Evolutionary conservation across 2,329 filamentous ascomycete genomes (phyloP).

Genomic region (Cordyceps tenuipes): DNA sequence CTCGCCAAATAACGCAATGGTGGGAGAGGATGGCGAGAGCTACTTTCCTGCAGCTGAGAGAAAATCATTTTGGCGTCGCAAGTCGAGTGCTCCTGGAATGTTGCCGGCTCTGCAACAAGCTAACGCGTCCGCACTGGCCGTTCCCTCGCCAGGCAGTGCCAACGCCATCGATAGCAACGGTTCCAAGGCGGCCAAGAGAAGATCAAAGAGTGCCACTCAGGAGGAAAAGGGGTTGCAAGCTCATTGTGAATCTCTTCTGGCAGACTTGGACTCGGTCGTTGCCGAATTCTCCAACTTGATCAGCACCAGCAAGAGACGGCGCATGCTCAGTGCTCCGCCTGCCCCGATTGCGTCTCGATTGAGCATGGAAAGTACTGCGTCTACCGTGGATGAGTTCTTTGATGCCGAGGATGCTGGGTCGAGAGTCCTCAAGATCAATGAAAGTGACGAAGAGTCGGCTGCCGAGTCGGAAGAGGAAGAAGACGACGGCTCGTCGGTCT

Average conservation of each 20-base stretch:
- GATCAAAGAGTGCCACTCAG: constrained; percentile 31
- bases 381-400: constrained; percentile 83
- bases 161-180: constrained; percentile 25
- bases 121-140: constrained; percentile 31
- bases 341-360: constrained; percentile 37
- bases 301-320: constrained; percentile 68
- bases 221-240: constrained; percentile 66
- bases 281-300: constrained; percentile 73
- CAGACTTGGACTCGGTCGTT: constrained; percentile 77
- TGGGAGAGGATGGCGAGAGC: constrained; percentile 46
- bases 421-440: constrained; percentile 65
- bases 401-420: constrained; percentile 65
- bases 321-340: constrained; percentile 47
- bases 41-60: constrained; percentile 52
- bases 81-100: constrained; percentile 51
- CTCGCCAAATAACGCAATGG: constrained; percentile 32
- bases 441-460: constrained; percentile 57
- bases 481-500: constrained; percentile 49
- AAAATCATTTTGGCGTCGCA: constrained; percentile 86
- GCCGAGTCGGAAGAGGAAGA: constrained; percentile 48
- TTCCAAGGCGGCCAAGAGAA: constrained; percentile 25
- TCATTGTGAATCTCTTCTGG: constrained; percentile 73
- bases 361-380: constrained; percentile 68
- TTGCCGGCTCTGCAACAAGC: constrained; percentile 33
- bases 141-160: constrained; percentile 33